Evolutionary conservation across 495 filamentous ascomycete species (phyloP).

Genomic region (Penicillium simplicissimum): DNA sequence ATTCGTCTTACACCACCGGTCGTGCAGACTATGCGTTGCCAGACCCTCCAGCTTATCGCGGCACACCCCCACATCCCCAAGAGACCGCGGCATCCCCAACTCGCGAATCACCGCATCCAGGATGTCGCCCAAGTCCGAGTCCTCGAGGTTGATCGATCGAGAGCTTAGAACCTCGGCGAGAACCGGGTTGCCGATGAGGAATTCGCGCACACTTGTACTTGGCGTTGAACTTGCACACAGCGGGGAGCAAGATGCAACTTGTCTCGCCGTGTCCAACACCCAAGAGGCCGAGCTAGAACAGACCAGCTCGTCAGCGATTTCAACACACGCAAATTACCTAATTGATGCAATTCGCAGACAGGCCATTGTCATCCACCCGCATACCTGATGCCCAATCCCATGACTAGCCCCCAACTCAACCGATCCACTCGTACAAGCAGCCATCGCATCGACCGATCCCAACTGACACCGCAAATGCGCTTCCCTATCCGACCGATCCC

Average conservation of each 20-base stretch:
- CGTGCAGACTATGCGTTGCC: constrained; percentile 53
- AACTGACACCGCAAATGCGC: constrained; percentile 54
- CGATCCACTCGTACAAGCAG: constrained; percentile 42
- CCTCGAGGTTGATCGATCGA: constrained; percentile 34
- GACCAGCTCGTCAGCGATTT: background rate
- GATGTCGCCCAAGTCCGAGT: constrained; percentile 53
- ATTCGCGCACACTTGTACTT: constrained; percentile 45
- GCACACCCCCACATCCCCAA: constrained; percentile 56
- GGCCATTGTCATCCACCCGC: background rate
- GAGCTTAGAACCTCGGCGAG: constrained; percentile 45
- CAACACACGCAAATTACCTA: background rate
- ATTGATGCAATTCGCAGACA: background rate
- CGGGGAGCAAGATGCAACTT: constrained; percentile 62
- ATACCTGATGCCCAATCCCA: constrained; percentile 65
- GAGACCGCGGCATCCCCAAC: constrained; percentile 55
- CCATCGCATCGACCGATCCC: constrained; percentile 59
- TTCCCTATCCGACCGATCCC: constrained; percentile 43
- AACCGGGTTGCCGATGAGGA: constrained; percentile 48
- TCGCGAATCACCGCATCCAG: constrained; percentile 56
- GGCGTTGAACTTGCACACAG: constrained; percentile 62
- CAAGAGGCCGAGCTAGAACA: constrained; percentile 54
- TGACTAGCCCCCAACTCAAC: constrained; percentile 60
- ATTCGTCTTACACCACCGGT: constrained; percentile 52
- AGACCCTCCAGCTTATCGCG: constrained; percentile 52
- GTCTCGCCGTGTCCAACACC: constrained; percentile 68